phyloP scores from a whole-genome alignment of 169 alveolate genomes.

The Plasmodium ovale region DNA sequence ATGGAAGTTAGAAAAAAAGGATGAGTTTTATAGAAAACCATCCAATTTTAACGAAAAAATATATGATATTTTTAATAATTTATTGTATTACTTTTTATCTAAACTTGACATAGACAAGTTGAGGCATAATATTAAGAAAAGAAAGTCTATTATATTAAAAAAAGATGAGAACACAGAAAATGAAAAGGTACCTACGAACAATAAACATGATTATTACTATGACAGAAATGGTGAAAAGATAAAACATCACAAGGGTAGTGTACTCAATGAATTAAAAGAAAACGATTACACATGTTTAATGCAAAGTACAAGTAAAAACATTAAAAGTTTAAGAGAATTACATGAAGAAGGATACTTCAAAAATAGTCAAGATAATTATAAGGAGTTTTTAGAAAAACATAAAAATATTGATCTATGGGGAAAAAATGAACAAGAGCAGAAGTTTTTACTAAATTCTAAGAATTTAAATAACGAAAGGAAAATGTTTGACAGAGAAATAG shows the following conservation, averaged over 20 bases:
- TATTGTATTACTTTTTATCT: slow-evolving; percentile 78
- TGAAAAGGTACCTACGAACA: background rate
- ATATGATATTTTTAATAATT: slow-evolving; percentile 76
- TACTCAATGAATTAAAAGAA: slow-evolving; percentile 4
- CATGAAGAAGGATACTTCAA: slow-evolving; percentile 87
- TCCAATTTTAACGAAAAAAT: slow-evolving; percentile 82
- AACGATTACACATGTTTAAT: slow-evolving; percentile 22
- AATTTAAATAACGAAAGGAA: slow-evolving; percentile 38
- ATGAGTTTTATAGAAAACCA: slow-evolving; percentile 79
- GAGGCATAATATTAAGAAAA: slow-evolving; percentile 66
- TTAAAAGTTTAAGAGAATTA: slow-evolving; percentile 84
- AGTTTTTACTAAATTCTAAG: slow-evolving; percentile 58
- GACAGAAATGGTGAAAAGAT: background rate
- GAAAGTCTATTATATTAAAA: slow-evolving; percentile 39
- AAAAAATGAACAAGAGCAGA: slow-evolving; percentile 84
- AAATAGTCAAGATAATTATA: slow-evolving; percentile 80
- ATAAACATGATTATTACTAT: background rate
- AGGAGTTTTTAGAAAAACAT: slow-evolving; percentile 82
- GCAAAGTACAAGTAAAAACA: slow-evolving; percentile 12
- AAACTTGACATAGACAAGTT: slow-evolving; percentile 79
- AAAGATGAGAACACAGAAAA: slow-evolving; percentile 24
- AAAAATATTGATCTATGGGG: slow-evolving; percentile 86
- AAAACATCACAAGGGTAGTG: background rate
- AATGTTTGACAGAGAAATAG: slow-evolving; percentile 74
- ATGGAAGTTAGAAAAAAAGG: slow-evolving; percentile 78